Percentiles rank a stretch among this genome's conserved stretches.
Conservation (phyloP, 1,139 yeast species). For the Protomyces lactucae-debilis region DNA sequence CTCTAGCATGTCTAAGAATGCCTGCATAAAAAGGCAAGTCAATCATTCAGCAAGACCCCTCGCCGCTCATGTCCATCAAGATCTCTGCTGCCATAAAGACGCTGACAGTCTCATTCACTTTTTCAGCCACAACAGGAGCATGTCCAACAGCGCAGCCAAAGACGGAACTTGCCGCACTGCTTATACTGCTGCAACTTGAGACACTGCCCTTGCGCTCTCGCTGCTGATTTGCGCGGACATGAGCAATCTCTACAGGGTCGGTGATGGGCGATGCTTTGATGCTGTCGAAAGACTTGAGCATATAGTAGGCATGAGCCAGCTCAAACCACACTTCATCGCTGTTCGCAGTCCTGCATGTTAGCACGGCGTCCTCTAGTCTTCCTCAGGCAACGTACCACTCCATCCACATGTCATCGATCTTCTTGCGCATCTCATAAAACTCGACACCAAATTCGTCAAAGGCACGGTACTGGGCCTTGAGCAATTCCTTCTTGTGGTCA, state of each 20-base stretch:
- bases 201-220: not conserved
- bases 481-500: constrained; percentile 24
- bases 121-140: not conserved
- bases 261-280: constrained; percentile 15
- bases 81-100: not conserved
- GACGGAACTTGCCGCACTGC: not conserved
- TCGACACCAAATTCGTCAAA: constrained; percentile 14
- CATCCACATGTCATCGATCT: not conserved
- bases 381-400: not conserved
- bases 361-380: not conserved
- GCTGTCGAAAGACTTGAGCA: constrained; percentile 2
- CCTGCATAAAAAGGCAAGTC: not conserved
- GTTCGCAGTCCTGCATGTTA: constrained; percentile 7
- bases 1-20: not conserved
- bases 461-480: constrained; percentile 17
- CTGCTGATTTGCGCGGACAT: not conserved
- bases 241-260: not conserved
- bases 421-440: constrained; percentile 17
- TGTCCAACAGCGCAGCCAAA: not conserved
- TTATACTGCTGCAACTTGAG: not conserved
- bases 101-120: not conserved
- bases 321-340: constrained; percentile 18
- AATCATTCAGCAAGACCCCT: not conserved
- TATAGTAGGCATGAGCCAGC: constrained; percentile 13
- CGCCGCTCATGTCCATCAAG: not conserved